Evolutionary conservation across 2,329 filamentous ascomycete genomes (phyloP).

Genomic region (Didymosphaeria variabile): DNA sequence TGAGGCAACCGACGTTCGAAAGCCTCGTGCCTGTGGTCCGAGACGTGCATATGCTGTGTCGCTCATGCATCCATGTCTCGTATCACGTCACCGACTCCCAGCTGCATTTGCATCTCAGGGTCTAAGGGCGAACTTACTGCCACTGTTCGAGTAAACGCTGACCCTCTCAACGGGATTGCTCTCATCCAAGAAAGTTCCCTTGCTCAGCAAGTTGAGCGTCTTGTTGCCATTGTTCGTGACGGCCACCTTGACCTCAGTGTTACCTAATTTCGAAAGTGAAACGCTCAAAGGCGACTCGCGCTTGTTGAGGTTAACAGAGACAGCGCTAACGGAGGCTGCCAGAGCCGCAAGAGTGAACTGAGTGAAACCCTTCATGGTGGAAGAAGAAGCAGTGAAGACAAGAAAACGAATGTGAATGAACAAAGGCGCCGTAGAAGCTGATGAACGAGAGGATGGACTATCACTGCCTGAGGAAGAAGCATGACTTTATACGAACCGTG

Average conservation of each 20-base stretch:
- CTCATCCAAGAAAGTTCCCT: conserved; percentile 63
- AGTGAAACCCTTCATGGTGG: conserved; percentile 40
- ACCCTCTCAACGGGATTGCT: conserved; percentile 63
- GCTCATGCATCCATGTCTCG: background rate
- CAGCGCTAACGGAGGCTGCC: conserved; percentile 37
- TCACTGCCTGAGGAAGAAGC: conserved; percentile 14
- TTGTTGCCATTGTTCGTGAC: conserved; percentile 63
- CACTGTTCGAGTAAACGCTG: conserved; percentile 59
- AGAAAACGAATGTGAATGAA: conserved; percentile 18
- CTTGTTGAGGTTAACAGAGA: conserved; percentile 40
- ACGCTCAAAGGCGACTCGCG: conserved; percentile 46
- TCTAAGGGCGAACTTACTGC: conserved; percentile 32
- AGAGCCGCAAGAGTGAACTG: conserved; percentile 39
- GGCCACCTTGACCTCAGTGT: conserved; percentile 63
- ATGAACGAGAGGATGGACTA: conserved; percentile 30
- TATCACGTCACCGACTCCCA: background rate
- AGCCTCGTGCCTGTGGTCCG: background rate
- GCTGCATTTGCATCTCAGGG: background rate
- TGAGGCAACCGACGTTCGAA: background rate
- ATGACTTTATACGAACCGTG: conserved; percentile 34
- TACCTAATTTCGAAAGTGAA: conserved; percentile 55
- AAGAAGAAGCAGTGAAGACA: conserved; percentile 13
- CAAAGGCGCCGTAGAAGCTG: conserved; percentile 23
- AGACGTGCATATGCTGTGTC: background rate
- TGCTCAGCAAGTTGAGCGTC: conserved; percentile 62